Evolutionary conservation across 164 flowering plant species (phyloP).

Genomic region (Stephania japonica): DNA sequence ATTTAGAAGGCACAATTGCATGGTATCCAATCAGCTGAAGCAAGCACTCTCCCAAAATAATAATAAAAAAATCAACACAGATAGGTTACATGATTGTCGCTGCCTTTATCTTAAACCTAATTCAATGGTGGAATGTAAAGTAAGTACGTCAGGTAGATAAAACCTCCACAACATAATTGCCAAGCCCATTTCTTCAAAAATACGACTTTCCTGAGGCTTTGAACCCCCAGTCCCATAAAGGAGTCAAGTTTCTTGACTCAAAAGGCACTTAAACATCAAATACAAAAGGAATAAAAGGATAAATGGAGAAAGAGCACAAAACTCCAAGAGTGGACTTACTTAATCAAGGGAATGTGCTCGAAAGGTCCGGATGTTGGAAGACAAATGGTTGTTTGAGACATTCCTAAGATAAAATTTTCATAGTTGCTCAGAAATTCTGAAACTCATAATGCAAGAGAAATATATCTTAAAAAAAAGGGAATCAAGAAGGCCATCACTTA

Average conservation of each 20-base stretch:
- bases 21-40: neutral
- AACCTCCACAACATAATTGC: no score
- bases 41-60: neutral
- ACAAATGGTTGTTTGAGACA: slow-evolving; percentile 75
- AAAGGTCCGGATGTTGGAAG: slow-evolving; percentile 84
- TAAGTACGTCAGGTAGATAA: no score
- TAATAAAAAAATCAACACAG: no score
- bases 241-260: neutral
- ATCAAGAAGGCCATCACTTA: slow-evolving; percentile 35
- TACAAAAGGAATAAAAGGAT: neutral
- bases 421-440: neutral
- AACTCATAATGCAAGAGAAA: neutral
- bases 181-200: no score
- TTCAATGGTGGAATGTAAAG: no score
- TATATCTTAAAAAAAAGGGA: neutral
- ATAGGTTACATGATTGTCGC: no score
- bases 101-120: no score
- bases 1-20: neutral
- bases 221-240: no score
- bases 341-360: slow-evolving; percentile 75
- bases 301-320: neutral
- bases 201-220: no score
- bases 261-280: neutral
- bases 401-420: slow-evolving; percentile 41
- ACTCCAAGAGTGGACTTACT: slow-evolving; percentile 35